A percentile compares a stretch with the other conserved stretches of the same genome.
phyloP scores from a whole-genome alignment of 345 rosid genomes.

The Acer yangbiense region DNA sequence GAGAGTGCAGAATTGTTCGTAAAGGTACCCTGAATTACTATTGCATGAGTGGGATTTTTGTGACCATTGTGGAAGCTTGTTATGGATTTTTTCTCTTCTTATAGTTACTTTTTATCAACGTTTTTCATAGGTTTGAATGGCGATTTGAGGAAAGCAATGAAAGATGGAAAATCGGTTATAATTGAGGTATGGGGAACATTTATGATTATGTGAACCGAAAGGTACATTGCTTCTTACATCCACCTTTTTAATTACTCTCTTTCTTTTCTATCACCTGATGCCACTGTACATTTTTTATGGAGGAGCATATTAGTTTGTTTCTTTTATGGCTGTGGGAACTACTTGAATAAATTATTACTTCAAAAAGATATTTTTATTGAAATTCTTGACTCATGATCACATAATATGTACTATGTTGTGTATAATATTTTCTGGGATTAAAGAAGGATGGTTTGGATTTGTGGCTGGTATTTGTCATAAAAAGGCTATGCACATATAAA shows the following conservation, averaged over 20 bases:
- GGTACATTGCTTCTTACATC: background rate
- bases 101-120: slow-evolving; percentile 13
- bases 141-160: slow-evolving; percentile 98
- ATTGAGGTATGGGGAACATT: slow-evolving; percentile 62
- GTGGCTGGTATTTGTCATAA: background rate
- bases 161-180: slow-evolving; percentile 98
- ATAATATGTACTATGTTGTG: background rate
- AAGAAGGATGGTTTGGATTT: background rate
- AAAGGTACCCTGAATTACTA: slow-evolving; percentile 57
- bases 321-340: background rate
- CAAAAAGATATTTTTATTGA: background rate
- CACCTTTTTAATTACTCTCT: background rate
- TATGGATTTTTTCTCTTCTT: slow-evolving; percentile 9
- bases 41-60: background rate
- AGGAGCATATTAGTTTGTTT: background rate
- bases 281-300: background rate
- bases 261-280: background rate
- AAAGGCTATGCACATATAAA: background rate
- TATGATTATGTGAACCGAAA: slow-evolving; percentile 2
- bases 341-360: background rate
- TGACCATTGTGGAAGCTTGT: background rate
- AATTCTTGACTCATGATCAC: background rate
- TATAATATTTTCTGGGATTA: background rate
- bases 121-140: slow-evolving; percentile 85
- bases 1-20: slow-evolving; percentile 98